phyloP scores from a whole-genome alignment of 2,329 filamentous ascomycete genomes.

The Drechmeria coniospora region DNA sequence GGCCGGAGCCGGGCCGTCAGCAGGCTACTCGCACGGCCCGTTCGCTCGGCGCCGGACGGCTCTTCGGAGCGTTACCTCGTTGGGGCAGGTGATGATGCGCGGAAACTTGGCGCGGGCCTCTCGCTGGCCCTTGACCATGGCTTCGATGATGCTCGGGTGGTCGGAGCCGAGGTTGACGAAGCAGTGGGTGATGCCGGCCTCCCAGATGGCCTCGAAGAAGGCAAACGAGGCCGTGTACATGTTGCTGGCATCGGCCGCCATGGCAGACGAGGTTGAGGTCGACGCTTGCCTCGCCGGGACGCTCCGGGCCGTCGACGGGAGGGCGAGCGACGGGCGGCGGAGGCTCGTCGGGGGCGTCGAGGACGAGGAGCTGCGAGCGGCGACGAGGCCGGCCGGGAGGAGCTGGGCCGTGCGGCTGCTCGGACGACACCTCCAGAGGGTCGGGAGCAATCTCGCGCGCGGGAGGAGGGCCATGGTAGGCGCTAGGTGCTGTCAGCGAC shows the following conservation, averaged over 20 bases:
- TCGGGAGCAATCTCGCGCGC: conserved; percentile 10
- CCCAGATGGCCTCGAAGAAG: conserved; percentile 71
- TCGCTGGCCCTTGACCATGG: conserved; percentile 60
- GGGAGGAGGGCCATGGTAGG: conserved; percentile 11
- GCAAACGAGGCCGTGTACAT: conserved; percentile 65
- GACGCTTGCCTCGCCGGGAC: neutral
- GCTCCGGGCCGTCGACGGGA: conserved; percentile 1
- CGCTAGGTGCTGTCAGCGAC: no score
- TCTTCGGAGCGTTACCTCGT: conserved; percentile 40
- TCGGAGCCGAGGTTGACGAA: conserved; percentile 55
- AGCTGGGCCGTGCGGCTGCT: conserved; percentile 4
- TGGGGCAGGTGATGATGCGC: conserved; percentile 63
- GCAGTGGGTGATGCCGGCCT: conserved; percentile 45
- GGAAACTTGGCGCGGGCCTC: conserved; percentile 52
- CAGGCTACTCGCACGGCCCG: no score
- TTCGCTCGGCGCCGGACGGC: neutral
- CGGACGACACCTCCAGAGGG: conserved; percentile 8
- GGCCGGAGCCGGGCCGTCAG: no score
- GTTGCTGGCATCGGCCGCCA: conserved; percentile 10
- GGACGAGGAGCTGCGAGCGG: conserved; percentile 1
- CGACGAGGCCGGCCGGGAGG: conserved; percentile 2
- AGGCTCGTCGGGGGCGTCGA: no score
- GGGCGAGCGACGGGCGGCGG: no score
- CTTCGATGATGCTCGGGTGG: conserved; percentile 65
- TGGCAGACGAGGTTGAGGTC: conserved; percentile 5